Evolutionary conservation across 306 rosid species (phyloP).

Genomic region (Lathyrus tuberosus): DNA sequence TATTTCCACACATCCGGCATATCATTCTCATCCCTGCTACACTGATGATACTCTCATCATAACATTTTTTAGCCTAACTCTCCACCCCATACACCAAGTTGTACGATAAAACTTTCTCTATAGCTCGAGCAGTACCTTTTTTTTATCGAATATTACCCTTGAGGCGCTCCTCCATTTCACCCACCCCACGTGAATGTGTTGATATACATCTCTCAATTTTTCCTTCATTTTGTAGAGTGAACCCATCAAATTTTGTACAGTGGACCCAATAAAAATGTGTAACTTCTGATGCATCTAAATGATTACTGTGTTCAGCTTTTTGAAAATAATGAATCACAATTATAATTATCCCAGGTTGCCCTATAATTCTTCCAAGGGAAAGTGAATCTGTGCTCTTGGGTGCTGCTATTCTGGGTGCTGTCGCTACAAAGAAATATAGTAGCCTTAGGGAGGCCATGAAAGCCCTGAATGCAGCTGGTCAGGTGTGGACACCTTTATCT

Average conservation of each 20-base stretch:
- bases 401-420: conserved; percentile 93
- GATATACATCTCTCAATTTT: background rate
- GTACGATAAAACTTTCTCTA: background rate
- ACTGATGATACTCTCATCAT: too few relatives aligned
- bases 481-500: conserved; percentile 56
- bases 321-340: conserved; percentile 7
- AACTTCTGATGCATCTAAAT: conserved; percentile 21
- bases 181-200: background rate
- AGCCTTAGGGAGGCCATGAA: conserved; percentile 85
- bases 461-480: conserved; percentile 87
- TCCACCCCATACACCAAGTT: background rate
- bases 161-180: background rate
- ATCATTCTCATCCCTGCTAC: too few relatives aligned
- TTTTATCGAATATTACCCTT: background rate
- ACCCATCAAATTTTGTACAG: background rate
- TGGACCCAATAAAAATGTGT: conserved; percentile 13
- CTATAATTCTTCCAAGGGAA: conserved; percentile 94
- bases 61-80: too few relatives aligned
- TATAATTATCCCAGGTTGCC: conserved; percentile 63
- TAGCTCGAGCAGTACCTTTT: background rate
- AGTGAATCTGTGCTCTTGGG: conserved; percentile 94
- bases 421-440: conserved; percentile 72
- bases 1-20: too few relatives aligned
- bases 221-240: background rate
- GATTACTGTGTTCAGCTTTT: conserved; percentile 5